phyloP scores from a whole-genome alignment of 2,329 filamentous ascomycete genomes.

The Didymosphaeria variabile region DNA sequence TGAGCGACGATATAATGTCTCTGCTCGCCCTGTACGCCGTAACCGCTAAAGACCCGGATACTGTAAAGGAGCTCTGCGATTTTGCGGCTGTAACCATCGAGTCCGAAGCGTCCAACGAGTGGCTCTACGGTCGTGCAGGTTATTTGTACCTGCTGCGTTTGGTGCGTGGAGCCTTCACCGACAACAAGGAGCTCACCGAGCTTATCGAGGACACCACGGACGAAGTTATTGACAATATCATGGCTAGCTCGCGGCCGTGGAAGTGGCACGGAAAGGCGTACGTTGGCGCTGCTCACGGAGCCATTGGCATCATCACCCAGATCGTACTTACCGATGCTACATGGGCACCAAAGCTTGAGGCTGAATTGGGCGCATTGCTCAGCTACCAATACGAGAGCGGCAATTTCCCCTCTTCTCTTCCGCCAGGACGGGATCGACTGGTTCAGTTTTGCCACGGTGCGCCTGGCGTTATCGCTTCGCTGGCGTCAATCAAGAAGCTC shows the following conservation, averaged over 20 bases:
- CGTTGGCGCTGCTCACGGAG: slow-evolving; percentile 73
- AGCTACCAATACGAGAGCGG: slow-evolving; percentile 68
- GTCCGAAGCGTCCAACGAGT: slow-evolving; percentile 65
- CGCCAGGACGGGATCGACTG: slow-evolving; percentile 58
- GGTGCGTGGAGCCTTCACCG: slow-evolving; percentile 65
- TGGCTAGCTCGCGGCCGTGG: slow-evolving; percentile 67
- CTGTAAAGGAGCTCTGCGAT: slow-evolving; percentile 60
- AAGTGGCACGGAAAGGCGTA: slow-evolving; percentile 71
- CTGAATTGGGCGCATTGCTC: slow-evolving; percentile 64
- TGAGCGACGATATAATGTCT: slow-evolving; percentile 61
- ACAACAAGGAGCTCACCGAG: slow-evolving; percentile 60
- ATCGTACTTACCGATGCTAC: slow-evolving; percentile 67
- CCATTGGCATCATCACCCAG: slow-evolving; percentile 76
- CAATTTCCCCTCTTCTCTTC: slow-evolving; percentile 69
- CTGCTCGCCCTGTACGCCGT: slow-evolving; percentile 61
- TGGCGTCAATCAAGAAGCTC: slow-evolving; percentile 64
- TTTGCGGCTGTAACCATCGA: slow-evolving; percentile 59
- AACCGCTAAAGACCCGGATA: slow-evolving; percentile 59
- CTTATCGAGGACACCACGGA: slow-evolving; percentile 63
- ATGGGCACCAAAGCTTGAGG: slow-evolving; percentile 63
- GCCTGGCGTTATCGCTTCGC: slow-evolving; percentile 68
- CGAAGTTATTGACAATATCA: slow-evolving; percentile 67
- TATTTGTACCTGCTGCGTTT: slow-evolving; percentile 73
- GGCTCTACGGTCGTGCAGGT: slow-evolving; percentile 73
- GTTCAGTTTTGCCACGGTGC: slow-evolving; percentile 75